These are phyloP conservation scores for Lecanicillium sp. DNA, from an alignment of 2,329 filamentous ascomycete species.

Conservation along the genomic window DNA sequence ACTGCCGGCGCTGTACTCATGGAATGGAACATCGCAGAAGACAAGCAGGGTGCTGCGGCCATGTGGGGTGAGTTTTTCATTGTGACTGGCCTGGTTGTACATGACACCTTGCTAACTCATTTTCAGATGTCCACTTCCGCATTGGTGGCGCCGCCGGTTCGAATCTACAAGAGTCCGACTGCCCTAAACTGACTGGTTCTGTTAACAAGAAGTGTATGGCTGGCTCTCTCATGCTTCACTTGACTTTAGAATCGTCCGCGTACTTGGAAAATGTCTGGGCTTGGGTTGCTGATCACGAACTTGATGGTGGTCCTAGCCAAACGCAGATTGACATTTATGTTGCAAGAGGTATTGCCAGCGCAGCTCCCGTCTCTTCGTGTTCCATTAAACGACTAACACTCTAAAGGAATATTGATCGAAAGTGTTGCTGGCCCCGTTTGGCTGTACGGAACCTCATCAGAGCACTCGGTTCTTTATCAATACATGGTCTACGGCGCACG, in stretches of 20 bases:
- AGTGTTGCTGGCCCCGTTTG: constrained; percentile 1
- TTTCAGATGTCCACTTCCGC: constrained; percentile 17
- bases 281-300: constrained; percentile 37
- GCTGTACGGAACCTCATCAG: constrained; percentile 1
- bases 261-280: constrained; percentile 20
- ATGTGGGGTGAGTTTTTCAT: constrained; percentile 17
- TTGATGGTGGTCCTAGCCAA: constrained; percentile 16
- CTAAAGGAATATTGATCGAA: constrained; percentile 3
- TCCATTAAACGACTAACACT: neutral
- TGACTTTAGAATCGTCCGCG: constrained; percentile 21
- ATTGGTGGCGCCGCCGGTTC: constrained; percentile 41
- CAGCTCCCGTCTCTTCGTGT: neutral
- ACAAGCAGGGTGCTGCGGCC: constrained; percentile 15
- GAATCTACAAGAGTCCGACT: constrained; percentile 30
- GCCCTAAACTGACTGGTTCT: constrained; percentile 25
- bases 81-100: neutral
- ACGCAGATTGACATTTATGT: constrained; percentile 6
- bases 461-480: constrained; percentile 4
- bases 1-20: constrained; percentile 49
- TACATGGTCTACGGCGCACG: neutral
- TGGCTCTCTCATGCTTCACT: constrained; percentile 24
- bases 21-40: constrained; percentile 48
- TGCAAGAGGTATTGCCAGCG: constrained; percentile 1
- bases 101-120: too few species aligned
- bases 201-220: constrained; percentile 23